A percentile compares a stretch with the other conserved stretches of the same genome.
phyloP scores from a whole-genome alignment of 2,329 filamentous ascomycete genomes.

The Fusarium multiceps region DNA sequence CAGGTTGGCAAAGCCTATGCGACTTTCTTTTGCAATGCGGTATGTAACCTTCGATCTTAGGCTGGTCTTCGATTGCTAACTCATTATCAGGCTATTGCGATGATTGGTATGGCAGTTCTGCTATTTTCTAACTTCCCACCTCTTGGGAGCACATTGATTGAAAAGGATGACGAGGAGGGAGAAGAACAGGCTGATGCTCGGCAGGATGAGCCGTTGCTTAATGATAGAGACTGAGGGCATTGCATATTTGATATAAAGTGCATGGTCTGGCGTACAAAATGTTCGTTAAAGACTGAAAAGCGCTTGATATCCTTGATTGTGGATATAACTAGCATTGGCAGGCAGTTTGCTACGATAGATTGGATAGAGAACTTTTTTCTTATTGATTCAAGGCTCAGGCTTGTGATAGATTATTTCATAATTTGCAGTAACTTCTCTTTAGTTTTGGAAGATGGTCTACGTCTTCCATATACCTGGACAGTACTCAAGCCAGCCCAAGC shows the following conservation, averaged over 20 bases:
- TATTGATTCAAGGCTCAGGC: too few relatives aligned
- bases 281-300: too few relatives aligned
- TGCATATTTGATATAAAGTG: background rate
- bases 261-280: background rate
- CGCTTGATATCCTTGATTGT: too few relatives aligned
- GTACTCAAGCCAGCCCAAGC: too few relatives aligned
- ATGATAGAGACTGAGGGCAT: background rate
- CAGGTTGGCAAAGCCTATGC: constrained; percentile 67
- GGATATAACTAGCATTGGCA: too few relatives aligned
- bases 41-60: constrained; percentile 45
- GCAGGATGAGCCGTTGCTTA: constrained; percentile 8
- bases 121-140: constrained; percentile 58
- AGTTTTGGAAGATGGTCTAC: too few relatives aligned
- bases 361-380: too few relatives aligned
- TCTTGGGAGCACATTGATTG: constrained; percentile 51
- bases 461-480: too few relatives aligned
- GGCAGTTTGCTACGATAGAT: too few relatives aligned
- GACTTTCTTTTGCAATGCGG: constrained; percentile 76
- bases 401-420: too few relatives aligned
- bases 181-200: background rate
- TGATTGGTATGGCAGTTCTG: constrained; percentile 56
- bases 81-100: constrained; percentile 59
- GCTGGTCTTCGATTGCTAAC: constrained; percentile 2
- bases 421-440: too few relatives aligned
- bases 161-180: constrained; percentile 31